Evolutionary conservation across 768 basidiomycete genomes (phyloP), one percentile per base, ranked within the genome.

Genomic region (Kwoniella pini): DNA sequence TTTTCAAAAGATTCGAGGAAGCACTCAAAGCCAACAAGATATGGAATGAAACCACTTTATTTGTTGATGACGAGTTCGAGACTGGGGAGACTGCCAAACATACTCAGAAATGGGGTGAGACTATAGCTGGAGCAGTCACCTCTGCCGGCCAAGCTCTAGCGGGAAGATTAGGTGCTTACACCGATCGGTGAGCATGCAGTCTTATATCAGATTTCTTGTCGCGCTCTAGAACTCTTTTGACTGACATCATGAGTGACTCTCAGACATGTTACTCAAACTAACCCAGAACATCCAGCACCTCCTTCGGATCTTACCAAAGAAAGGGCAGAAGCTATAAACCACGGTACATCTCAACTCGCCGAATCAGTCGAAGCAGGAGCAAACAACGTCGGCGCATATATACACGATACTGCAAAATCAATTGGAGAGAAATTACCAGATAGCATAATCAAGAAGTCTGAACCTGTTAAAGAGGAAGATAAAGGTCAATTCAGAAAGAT

Each of bases 31-130:
- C 60, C 7, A 61, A 75, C 21, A 57, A 63, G 17, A 63, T 74
- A n/a, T 78, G 75, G 75, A 62, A 75, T 28, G 73, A 76, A 42
- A 62, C 54, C 42, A 60, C 58, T 31, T 56, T 70, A 1, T 74
- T 70, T 40, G 65, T 67, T n/a, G 67, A 74, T 42, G 75, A 74
- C 55, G 74, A 76, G 52, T 71, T 68, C 26, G 69, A 74, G 39
- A 70, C 64, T 19, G 65, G 63, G 15, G 68, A 68, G 17, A 56
- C 54, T 13, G 49, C 59, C 9, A 58, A 63, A 55, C 22, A 26
- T 12, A 48, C 24, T 21, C 63, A 67, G 21, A 56, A 42, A 7
- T 75, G 74, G 74, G 74, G 74, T 13, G 74, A 72, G 58, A 63
- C 56, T 13, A 65, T 75, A 11, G 74, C 71, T 21, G 58, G 53